These are phyloP conservation scores for Akebia trifoliata DNA, from an alignment of 164 flowering plant genomes.

Conservation along the genomic window DNA sequence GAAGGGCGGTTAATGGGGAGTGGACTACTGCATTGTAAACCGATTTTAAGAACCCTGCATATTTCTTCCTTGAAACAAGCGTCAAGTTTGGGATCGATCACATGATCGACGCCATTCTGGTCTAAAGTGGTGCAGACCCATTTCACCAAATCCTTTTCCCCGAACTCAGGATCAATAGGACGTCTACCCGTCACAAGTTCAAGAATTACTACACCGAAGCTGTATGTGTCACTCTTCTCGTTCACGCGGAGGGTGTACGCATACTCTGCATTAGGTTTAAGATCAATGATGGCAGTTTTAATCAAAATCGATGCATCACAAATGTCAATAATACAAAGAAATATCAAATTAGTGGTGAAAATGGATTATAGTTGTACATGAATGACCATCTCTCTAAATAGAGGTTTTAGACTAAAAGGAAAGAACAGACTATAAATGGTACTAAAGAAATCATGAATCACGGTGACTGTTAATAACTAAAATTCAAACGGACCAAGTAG, in stretches of 20 bases:
- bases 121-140: constrained; percentile 87
- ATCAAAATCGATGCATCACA: not conserved
- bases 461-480: no score
- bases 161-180: constrained; percentile 82
- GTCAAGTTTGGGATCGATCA: constrained; percentile 77
- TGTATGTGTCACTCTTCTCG: constrained; percentile 97
- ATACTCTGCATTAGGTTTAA: constrained; percentile 59
- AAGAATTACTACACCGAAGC: constrained; percentile 88
- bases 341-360: no score
- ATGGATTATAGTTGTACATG: no score
- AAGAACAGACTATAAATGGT: no score
- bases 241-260: constrained; percentile 93
- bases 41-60: constrained; percentile 71
- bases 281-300: not conserved
- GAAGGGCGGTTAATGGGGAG: constrained; percentile 96
- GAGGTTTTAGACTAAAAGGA: no score
- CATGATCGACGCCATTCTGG: constrained; percentile 73
- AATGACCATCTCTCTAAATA: no score
- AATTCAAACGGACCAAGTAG: no score
- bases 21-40: constrained; percentile 80
- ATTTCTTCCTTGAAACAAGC: constrained; percentile 77
- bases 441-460: no score
- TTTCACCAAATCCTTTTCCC: constrained; percentile 88
- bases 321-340: no score
- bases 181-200: constrained; percentile 80